phyloP scores from a whole-genome alignment of 495 filamentous ascomycete species.

The Aspergillus diversus region DNA sequence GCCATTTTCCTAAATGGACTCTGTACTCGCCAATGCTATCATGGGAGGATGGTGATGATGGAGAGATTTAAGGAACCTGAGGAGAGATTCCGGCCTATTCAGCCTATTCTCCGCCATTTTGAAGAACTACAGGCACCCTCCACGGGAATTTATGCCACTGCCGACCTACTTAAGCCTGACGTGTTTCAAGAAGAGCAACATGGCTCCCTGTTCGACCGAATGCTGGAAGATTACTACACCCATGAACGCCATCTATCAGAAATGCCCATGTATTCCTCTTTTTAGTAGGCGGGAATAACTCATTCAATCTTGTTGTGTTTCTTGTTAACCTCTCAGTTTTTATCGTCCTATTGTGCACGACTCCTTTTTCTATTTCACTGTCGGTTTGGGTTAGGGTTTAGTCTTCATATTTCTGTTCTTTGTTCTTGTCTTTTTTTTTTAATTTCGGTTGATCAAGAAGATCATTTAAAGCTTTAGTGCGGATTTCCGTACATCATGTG shows the following conservation, averaged over 20 bases:
- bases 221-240: constrained; percentile 3
- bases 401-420: background rate
- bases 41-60: background rate
- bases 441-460: background rate
- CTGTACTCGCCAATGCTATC: background rate
- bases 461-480: background rate
- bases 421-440: background rate
- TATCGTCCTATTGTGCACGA: too few species aligned
- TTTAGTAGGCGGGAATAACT: background rate
- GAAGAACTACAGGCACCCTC: constrained; percentile 1
- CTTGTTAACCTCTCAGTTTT: background rate
- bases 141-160: background rate
- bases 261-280: background rate
- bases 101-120: background rate
- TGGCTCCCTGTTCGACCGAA: background rate
- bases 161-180: background rate
- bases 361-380: too few species aligned
- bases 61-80: background rate
- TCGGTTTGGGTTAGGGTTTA: background rate
- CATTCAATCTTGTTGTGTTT: constrained; percentile 3
- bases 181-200: background rate
- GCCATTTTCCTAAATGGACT: background rate
- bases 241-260: background rate
- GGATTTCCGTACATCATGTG: background rate
- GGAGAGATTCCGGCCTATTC: background rate